Evolutionary conservation across 1,139 yeast genomes (phyloP).

Genomic region (Debaryomyces sp.): DNA sequence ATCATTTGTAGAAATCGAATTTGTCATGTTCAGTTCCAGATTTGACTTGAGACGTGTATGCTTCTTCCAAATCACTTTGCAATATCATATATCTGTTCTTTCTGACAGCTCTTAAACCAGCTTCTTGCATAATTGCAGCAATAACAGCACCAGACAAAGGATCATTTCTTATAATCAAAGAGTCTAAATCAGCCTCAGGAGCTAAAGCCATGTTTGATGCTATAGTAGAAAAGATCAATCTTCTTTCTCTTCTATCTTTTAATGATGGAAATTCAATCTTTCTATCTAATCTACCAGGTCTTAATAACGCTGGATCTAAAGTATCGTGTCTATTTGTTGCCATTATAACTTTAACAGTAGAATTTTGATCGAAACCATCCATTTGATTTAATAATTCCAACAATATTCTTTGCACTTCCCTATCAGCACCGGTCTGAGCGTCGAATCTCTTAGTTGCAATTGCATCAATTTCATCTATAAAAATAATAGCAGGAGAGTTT

Average conservation of each 20-base stretch:
- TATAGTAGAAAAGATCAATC: constrained; percentile 92
- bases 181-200: constrained; percentile 95
- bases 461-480: constrained; percentile 98
- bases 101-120: constrained; percentile 97
- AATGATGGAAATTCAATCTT: constrained; percentile 96
- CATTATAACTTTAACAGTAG: constrained; percentile 97
- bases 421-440: constrained; percentile 99
- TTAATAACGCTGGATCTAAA: constrained; percentile 91
- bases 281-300: constrained; percentile 98
- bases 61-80: constrained; percentile 96
- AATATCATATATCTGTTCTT: constrained; percentile 95
- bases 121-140: constrained; percentile 99
- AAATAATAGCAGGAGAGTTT: constrained; percentile 93
- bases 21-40: constrained; percentile 94
- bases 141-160: constrained; percentile 97
- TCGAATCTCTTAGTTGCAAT: constrained; percentile 99
- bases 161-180: constrained; percentile 92
- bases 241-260: constrained; percentile 96
- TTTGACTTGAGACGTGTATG: constrained; percentile 95
- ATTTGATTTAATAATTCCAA: constrained; percentile 95
- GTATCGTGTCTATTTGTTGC: constrained; percentile 99
- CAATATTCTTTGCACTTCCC: constrained; percentile 98
- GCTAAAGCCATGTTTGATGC: constrained; percentile 98
- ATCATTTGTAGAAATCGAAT: constrained; percentile 91
- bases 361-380: constrained; percentile 98